phyloP scores from a whole-genome alignment of 2,329 filamentous ascomycete species.

The Phyllachora maydis region DNA sequence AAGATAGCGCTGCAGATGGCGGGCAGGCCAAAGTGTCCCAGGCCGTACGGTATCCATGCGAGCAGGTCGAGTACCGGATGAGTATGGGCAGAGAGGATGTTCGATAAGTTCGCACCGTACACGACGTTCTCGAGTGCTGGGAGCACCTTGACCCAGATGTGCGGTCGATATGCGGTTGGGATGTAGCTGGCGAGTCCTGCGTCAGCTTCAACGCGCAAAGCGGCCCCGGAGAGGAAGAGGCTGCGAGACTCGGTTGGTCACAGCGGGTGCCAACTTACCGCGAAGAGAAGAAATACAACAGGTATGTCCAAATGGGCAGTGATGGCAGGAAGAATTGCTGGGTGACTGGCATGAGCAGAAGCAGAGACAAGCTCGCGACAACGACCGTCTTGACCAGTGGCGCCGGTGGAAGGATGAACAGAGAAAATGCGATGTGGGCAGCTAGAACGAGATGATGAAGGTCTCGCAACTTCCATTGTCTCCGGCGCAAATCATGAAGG shows the following conservation, averaged over 20 bases:
- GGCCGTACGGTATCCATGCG: conserved; percentile 84
- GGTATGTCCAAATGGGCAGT: conserved; percentile 65
- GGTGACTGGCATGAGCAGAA: conserved; percentile 64
- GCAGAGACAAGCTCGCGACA: conserved; percentile 42
- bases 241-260: too few species aligned
- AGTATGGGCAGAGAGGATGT: conserved; percentile 82
- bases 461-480: conserved; percentile 68
- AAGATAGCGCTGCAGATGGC: conserved; percentile 58
- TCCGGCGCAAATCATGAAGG: conserved; percentile 50
- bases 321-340: conserved; percentile 84
- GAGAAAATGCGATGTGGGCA: conserved; percentile 58
- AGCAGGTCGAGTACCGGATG: conserved; percentile 66
- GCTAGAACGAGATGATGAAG: conserved; percentile 64
- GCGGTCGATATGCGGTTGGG: conserved; percentile 67
- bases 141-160: conserved; percentile 89
- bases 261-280: too few species aligned
- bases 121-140: conserved; percentile 91
- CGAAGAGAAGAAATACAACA: conserved; percentile 82
- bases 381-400: conserved; percentile 59
- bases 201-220: conserved; percentile 1
- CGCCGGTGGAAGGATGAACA: conserved; percentile 66
- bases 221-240: neutral
- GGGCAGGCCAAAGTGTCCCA: conserved; percentile 77
- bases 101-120: conserved; percentile 88
- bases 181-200: conserved; percentile 45